These are phyloP conservation scores for Pelargonium myrrhifolium DNA, from an alignment of 441 rosid genomes.

Conservation along the genomic window DNA sequence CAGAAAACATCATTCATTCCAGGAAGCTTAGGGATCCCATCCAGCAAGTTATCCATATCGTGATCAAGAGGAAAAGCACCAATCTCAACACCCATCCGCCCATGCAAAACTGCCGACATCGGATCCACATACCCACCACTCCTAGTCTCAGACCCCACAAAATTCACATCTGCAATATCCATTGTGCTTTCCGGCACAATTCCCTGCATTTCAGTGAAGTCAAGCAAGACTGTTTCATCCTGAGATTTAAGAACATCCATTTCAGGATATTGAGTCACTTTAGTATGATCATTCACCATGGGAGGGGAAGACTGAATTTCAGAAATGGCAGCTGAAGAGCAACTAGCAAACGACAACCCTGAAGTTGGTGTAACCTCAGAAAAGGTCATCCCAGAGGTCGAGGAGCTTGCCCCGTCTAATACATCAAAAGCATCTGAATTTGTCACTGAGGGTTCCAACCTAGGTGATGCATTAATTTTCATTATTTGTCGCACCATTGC, in stretches of 20 bases:
- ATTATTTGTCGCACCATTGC: constrained; percentile 43
- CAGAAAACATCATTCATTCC: constrained; percentile 46
- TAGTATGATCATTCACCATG: constrained; percentile 12
- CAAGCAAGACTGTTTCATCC: constrained; percentile 27
- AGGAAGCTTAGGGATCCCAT: constrained; percentile 37
- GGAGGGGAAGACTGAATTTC: constrained; percentile 28
- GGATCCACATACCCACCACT: constrained; percentile 37
- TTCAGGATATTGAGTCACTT: constrained; percentile 19
- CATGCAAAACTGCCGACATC: constrained; percentile 29
- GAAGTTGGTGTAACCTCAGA: constrained; percentile 44
- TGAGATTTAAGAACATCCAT: constrained; percentile 18
- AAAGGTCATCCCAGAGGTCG: constrained; percentile 37
- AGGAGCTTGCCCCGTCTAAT: constrained; percentile 36
- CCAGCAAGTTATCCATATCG: constrained; percentile 30
- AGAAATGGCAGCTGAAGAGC: constrained; percentile 24
- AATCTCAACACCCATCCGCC: constrained; percentile 21
- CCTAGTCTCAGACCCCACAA: constrained; percentile 26
- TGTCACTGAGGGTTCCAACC: constrained; percentile 32
- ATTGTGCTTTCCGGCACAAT: constrained; percentile 21
- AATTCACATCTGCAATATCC: constrained; percentile 28
- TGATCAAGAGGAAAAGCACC: constrained; percentile 30
- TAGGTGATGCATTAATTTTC: constrained; percentile 34
- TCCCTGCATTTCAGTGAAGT: constrained; percentile 24
- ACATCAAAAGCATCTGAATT: constrained; percentile 28
- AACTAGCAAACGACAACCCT: constrained; percentile 26